These are phyloP conservation scores for Aspergillus ellipticus DNA, from an alignment of 495 filamentous ascomycete species.

Conservation along the genomic window DNA sequence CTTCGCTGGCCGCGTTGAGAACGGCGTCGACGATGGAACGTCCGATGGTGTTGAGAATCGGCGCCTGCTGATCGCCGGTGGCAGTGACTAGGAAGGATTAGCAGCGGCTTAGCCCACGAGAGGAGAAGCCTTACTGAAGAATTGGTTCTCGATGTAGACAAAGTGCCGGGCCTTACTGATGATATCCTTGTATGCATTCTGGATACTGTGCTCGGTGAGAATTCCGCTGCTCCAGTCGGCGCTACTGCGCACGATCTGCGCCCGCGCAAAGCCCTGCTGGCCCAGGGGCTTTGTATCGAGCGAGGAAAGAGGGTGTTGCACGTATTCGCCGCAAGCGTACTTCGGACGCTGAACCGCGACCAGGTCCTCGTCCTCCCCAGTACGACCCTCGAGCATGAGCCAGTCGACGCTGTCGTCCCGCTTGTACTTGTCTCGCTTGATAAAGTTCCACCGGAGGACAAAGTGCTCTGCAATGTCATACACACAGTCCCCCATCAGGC, in stretches of 20 bases:
- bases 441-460: constrained; percentile 90
- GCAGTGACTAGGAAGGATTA: constrained; percentile 62
- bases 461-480: constrained; percentile 98
- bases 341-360: constrained; percentile 83
- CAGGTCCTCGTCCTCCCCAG: constrained; percentile 74
- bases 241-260: constrained; percentile 82
- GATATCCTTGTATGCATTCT: constrained; percentile 83
- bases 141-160: constrained; percentile 97
- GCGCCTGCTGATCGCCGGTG: constrained; percentile 79
- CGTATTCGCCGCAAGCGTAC: constrained; percentile 80
- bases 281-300: constrained; percentile 51
- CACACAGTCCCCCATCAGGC: constrained; percentile 79
- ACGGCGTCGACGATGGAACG: constrained; percentile 86
- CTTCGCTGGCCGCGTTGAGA: constrained; percentile 74
- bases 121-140: constrained; percentile 60
- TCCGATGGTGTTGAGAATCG: constrained; percentile 85
- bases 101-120: background rate
- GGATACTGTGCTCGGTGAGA: constrained; percentile 82
- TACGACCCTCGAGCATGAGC: constrained; percentile 76
- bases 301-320: constrained; percentile 71
- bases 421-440: constrained; percentile 98
- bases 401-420: constrained; percentile 74
- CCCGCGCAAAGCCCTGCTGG: constrained; percentile 67
- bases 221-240: constrained; percentile 96
- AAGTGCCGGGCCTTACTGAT: constrained; percentile 84